A percentile compares a stretch with the other conserved stretches of the same genome.
Conservation (phyloP, 2,329 filamentous ascomycete genomes). For the Aspergillus versicolor region DNA sequence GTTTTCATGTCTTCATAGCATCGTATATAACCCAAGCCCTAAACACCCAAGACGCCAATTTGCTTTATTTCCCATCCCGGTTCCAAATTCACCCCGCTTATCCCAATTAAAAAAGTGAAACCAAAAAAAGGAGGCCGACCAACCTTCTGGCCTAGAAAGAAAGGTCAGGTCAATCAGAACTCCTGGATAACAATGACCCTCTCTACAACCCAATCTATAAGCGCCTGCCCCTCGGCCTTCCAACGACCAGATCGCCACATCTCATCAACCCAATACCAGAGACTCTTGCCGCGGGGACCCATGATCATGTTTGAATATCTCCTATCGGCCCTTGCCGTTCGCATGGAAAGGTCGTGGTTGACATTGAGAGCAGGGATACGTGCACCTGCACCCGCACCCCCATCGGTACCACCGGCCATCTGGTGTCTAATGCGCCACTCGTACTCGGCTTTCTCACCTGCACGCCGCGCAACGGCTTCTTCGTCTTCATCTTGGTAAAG, state of each 20-base stretch:
- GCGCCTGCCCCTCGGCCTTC: constrained; percentile 41
- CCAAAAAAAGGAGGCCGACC: not conserved
- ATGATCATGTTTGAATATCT: not conserved
- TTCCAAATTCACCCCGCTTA: not conserved
- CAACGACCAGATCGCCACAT: constrained; percentile 42
- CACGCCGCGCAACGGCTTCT: constrained; percentile 65
- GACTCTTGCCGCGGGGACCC: constrained; percentile 22
- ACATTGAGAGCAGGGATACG: constrained; percentile 22
- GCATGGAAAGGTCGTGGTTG: constrained; percentile 29
- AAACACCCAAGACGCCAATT: not conserved
- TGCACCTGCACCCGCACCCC: not conserved
- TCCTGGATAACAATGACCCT: constrained; percentile 39
- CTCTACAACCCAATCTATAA: constrained; percentile 43
- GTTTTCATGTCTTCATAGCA: constrained; percentile 2
- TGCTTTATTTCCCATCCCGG: not conserved
- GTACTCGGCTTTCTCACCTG: constrained; percentile 69
- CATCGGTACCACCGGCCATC: constrained; percentile 11
- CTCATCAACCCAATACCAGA: constrained; percentile 37
- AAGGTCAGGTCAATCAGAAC: constrained; percentile 15
- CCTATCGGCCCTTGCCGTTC: not conserved
- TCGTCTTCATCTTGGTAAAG: constrained; percentile 71
- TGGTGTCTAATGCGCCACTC: constrained; percentile 69
- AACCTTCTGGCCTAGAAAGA: not conserved
- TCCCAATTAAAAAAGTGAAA: not conserved
- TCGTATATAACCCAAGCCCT: constrained; percentile 1